These are phyloP conservation scores for Firmiana major DNA, from an alignment of 345 rosid genomes.

Conservation along the genomic window DNA sequence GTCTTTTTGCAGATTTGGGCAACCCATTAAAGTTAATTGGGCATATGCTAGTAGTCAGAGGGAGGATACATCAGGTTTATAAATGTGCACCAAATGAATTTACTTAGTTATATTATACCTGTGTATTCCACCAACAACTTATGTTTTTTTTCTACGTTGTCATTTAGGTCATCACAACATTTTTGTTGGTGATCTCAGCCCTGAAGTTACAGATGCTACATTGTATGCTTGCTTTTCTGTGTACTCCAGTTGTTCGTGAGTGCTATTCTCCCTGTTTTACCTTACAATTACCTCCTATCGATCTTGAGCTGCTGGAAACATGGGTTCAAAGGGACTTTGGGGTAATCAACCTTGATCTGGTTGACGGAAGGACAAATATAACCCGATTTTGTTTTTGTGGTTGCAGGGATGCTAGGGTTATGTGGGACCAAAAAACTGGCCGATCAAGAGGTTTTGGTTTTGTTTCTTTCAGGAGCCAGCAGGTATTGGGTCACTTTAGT, in stretches of 20 bases:
- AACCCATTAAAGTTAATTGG: conserved; percentile 97
- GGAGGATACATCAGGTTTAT: conserved; percentile 90
- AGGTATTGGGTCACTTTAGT: conserved; percentile 30
- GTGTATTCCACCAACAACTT: background rate
- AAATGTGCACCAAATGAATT: background rate
- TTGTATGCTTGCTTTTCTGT: conserved; percentile 71
- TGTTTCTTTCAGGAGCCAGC: conserved; percentile 81
- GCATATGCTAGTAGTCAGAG: conserved; percentile 96
- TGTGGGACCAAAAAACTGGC: conserved; percentile 98
- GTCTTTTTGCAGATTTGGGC: conserved; percentile 67
- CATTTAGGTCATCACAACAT: conserved; percentile 69
- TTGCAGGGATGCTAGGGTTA: conserved; percentile 76
- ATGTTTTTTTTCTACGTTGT: conserved; percentile 12
- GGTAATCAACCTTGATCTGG: background rate
- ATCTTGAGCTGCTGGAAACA: background rate
- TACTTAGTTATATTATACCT: background rate
- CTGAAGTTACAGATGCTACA: conserved; percentile 88
- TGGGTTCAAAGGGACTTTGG: background rate
- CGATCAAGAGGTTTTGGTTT: conserved; percentile 96
- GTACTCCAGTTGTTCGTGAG: conserved; percentile 81
- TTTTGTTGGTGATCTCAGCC: conserved; percentile 93
- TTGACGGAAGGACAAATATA: no score
- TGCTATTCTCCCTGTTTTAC: conserved; percentile 2
- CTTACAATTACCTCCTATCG: background rate
- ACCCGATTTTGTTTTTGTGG: background rate